A percentile compares a stretch with the other conserved stretches of the same genome.
Evolutionary conservation across 2,329 filamentous ascomycete species (phyloP).

Genomic region (Penicillium expansum): DNA sequence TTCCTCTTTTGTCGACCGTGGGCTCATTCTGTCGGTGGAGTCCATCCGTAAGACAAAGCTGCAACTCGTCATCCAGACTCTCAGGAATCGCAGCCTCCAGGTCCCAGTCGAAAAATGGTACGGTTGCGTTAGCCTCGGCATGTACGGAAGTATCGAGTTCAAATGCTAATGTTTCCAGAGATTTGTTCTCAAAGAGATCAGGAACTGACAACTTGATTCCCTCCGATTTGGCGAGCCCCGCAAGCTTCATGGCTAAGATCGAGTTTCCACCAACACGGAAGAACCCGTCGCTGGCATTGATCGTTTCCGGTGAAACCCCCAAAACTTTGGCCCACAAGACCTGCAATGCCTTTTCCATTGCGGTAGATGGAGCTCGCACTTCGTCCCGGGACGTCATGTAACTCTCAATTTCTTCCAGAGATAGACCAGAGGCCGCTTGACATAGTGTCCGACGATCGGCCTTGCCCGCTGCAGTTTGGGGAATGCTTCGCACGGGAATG

Average conservation of each 20-base stretch:
- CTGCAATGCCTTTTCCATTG: not conserved
- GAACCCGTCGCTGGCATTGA: not conserved
- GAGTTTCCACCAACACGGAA: not conserved
- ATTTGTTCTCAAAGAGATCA: not conserved
- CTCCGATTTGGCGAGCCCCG: not conserved
- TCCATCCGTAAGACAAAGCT: no score
- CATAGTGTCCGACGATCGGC: not conserved
- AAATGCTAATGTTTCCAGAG: not conserved
- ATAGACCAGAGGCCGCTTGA: not conserved
- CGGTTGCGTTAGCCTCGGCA: not conserved
- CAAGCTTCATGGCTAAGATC: not conserved
- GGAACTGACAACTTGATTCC: not conserved
- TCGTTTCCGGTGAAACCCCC: not conserved
- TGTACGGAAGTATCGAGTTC: not conserved
- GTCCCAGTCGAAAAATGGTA: not conserved
- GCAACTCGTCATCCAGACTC: not conserved
- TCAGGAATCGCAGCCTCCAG: not conserved
- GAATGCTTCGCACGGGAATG: not conserved
- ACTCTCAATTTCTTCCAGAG: not conserved
- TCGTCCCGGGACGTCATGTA: not conserved
- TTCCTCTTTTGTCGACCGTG: not conserved
- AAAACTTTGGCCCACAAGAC: not conserved
- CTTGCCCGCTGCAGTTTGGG: not conserved
- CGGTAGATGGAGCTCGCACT: not conserved
- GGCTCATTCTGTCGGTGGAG: not conserved